Evolutionary conservation across 257 asterid species (phyloP), one percentile per base, ranked within the genome.

Genomic region (Petunia axillaris): DNA sequence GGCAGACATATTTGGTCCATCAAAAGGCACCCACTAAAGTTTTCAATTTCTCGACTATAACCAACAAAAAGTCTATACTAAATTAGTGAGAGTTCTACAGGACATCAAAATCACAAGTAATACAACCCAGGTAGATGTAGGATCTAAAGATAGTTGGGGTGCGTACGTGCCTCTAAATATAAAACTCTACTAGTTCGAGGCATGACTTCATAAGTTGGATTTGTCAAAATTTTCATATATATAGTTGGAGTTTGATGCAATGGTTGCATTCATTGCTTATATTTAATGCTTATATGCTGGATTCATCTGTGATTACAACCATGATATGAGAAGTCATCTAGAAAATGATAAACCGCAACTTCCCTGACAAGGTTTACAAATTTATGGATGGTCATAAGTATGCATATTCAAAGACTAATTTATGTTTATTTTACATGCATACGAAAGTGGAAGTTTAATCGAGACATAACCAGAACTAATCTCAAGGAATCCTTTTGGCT

Each of bases 1-100:
- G 76, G 76, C 59, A 70, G 77, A 70, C 59, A 70, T 46, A 70
- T 25, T 70, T 70, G 77, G 77, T 70, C 59, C 59, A 8, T 70
- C 59, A 16, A 70, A 25, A 70, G 77, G 59, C 77, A 70, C 41
- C 41, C 16, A 70, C 25, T 25, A 25, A 70, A 70, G 77, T 70
- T 70, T 44, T 37, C 77, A 70, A 39, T 70, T 44, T 46, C 77
- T 46, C 5, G 16, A 70, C 59, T 70, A 70, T 44, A 70, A 46
- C 25, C 59, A 58, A 70, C n/a, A 39, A 67, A 25, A 15, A 67
- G 55, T 43, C 39, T 8, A 46, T 1, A 46, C 1, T 41, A 41
- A 67, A 43, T 67, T 40, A 65, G 36, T 38, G 50, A 65, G 73
- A 39, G 35, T 39, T 39, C 36, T 13, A 65, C 54, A 41, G 54